Percentiles rank a stretch among this genome's conserved stretches.
These are phyloP conservation scores for Pichia norvegensis DNA, from an alignment of 1,139 yeast genomes.

Conservation along the genomic window DNA sequence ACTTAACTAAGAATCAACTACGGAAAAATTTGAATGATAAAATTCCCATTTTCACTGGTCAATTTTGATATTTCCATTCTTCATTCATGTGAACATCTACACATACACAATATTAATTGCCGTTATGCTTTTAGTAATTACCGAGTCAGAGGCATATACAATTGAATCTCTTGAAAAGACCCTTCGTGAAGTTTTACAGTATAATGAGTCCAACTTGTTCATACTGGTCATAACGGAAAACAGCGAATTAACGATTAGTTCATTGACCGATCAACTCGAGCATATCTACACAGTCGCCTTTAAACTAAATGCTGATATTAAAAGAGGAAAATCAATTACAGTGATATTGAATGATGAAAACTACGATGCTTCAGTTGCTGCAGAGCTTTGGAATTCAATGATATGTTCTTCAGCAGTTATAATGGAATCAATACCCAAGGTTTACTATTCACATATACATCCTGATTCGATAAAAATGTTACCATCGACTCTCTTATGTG, in stretches of 20 bases:
- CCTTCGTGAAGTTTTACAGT: not conserved
- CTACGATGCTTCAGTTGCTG: conserved; percentile 1
- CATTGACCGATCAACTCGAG: conserved; percentile 3
- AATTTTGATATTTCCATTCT: not conserved
- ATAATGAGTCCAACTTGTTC: not conserved
- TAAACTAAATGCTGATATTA: not conserved
- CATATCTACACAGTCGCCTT: conserved; percentile 5
- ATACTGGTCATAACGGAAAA: not conserved
- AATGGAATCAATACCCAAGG: not conserved
- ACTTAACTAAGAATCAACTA: too few species aligned
- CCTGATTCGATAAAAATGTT: not conserved
- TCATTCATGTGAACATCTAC: not conserved
- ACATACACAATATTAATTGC: not conserved
- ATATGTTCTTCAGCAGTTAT: not conserved
- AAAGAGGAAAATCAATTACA: not conserved
- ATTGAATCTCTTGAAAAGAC: not conserved
- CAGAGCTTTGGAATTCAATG: conserved; percentile 5
- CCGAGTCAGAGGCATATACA: conserved; percentile 5
- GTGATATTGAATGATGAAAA: conserved; percentile 4
- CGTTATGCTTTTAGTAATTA: conserved; percentile 3
- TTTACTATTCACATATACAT: conserved; percentile 1
- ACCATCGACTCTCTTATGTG: not conserved
- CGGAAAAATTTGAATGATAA: too few species aligned
- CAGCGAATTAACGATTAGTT: not conserved
- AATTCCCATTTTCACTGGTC: too few species aligned